Base-by-base conservation (phyloP, 192 early-diverging fungal genomes). In the Funneliformis geosporum region DNA sequence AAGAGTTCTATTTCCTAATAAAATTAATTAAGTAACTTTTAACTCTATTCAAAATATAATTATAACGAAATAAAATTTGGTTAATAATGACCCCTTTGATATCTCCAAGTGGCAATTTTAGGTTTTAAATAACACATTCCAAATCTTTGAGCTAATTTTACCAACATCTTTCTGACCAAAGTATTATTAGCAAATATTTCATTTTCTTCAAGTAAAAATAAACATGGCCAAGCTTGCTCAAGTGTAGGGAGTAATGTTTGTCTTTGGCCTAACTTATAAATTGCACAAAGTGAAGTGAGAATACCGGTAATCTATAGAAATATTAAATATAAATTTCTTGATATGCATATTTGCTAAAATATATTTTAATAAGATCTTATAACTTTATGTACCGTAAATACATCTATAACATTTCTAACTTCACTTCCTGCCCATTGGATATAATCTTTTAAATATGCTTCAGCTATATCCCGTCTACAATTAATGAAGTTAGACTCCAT, bases 131-230 rank as follows among this genome's bases (percentile, higher is more conserved):
- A 89, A 61, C 92, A 90, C n/a, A 97, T 82, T 4, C 94, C 95
- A 18, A 96, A 84, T 28, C 97, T 89, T 82, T 97, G 95, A 7
- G 91, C 85, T 1, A 97, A 85, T 83, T 99, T 99, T 23, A 91
- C 86, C 21, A 93, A 76, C 23, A 95, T 82, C 80, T 99, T 98
- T 23, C 94, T 89, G 33, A 95, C 86, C 23, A 96, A 62, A 25
- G 92, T 81, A 79, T 97, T 94, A 70, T 87, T 86, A 67, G 90
- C 89, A 77, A 92, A 88, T 9, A 82, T 81, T 5, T 89, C 80
- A 21, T 89, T 84, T 47, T 82, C 83, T 33, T 86, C 81, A 27
- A 90, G 76, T 23, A 73, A 69, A 1, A 80, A 66, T n/a, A 91
- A 67, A 23, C 87, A 80, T 11, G 85, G 80, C 12, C 85, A 83